Percentiles rank a stretch among this genome's conserved stretches.
Evolutionary conservation across 169 alveolate species (phyloP).

Genomic region (Plasmodium cynomolgi): DNA sequence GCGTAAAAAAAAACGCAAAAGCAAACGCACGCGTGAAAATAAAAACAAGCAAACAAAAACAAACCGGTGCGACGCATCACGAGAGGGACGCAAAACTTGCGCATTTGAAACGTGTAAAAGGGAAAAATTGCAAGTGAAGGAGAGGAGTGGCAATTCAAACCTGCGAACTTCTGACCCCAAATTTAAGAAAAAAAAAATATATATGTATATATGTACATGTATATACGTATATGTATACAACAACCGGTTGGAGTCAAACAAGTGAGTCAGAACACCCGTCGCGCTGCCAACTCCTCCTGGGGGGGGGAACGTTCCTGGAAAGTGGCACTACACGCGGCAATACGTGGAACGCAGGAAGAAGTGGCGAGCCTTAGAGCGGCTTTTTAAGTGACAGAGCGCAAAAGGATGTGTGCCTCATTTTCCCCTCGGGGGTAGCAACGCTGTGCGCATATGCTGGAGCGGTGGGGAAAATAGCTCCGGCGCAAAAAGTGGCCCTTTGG

Average conservation of each 20-base stretch:
- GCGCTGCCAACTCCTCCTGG: background rate
- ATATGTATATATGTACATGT: too few relatives aligned
- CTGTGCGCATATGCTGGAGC: background rate
- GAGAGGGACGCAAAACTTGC: background rate
- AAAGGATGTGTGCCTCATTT: background rate
- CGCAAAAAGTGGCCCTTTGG: background rate
- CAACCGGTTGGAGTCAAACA: background rate
- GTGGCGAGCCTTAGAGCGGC: background rate
- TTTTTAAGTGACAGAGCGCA: background rate
- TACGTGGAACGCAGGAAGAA: background rate
- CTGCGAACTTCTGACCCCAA: background rate
- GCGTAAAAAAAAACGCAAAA: background rate
- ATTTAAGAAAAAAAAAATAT: too few relatives aligned
- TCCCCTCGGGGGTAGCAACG: background rate
- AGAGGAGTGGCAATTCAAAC: too few relatives aligned
- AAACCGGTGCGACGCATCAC: background rate
- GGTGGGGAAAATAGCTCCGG: background rate
- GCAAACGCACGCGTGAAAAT: background rate
- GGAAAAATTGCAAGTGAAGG: background rate
- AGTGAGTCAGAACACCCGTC: background rate
- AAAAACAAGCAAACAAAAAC: too few relatives aligned
- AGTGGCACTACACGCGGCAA: background rate
- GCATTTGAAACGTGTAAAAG: background rate
- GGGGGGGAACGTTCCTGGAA: background rate
- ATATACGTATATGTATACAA: too few relatives aligned